Base-by-base conservation (phyloP, 1,284 basidiomycete species). In the Ustilago trichophora region DNA sequence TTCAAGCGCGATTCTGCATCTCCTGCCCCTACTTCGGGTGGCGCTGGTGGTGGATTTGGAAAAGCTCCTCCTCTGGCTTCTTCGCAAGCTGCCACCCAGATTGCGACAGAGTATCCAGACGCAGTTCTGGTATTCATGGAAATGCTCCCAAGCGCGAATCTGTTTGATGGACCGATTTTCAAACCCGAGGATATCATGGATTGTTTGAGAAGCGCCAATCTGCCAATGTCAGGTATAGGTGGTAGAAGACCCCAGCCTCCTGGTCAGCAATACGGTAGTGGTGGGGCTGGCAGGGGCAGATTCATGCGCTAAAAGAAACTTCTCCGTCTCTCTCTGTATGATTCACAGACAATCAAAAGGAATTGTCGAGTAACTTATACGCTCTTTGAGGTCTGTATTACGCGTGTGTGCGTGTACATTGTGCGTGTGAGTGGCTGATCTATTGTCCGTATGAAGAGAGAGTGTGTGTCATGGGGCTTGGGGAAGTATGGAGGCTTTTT, bases 1-100 rank as follows among this genome's bases (percentile, higher is more conserved):
- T 64, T 69, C 83, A 83, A 75, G 64, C 63, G 87, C 87, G 35
- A 84, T 29, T 53, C 71, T n/a, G 51, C 62, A 6, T 70, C 50
- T 83, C 36, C 86, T 87, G 48, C 46, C 18, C 74, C 58, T 2
- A 12, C 36, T 9, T 13, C 7, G 13, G 8, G 13, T 8, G 27
- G 27, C 13, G 43, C 24, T 5, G 27, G 27, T 29, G 43, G 29
- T 5, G 52, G 34, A 15, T 51, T 53, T 38, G 37, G 33, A 2
- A 27, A 31, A 0, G 37, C 25, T 22, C n/a, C 24, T n/a, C n/a
- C n/a, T n/a, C n/a, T n/a, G n/a, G n/a, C n/a, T n/a, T n/a, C n/a
- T n/a, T n/a, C n/a, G n/a, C n/a, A n/a, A n/a, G n/a, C n/a, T n/a
- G n/a, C n/a, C n/a, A n/a, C n/a, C n/a, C n/a, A n/a, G n/a, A n/a